Conservation (phyloP, 371 early-diverging fungal species). For the Mucor piriformis region DNA sequence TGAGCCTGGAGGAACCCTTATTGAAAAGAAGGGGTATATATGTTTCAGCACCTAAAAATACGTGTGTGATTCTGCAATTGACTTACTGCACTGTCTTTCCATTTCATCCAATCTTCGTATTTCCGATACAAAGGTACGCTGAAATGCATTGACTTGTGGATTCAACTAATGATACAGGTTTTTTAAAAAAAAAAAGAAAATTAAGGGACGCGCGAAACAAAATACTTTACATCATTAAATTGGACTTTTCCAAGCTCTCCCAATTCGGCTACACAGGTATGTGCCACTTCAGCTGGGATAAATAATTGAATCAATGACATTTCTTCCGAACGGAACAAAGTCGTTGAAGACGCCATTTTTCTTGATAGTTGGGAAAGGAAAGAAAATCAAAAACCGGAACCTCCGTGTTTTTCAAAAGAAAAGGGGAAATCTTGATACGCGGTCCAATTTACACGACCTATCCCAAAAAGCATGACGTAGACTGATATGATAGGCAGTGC, state of each 20-base stretch:
- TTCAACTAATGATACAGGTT: constrained; percentile 66
- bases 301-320: constrained; percentile 96
- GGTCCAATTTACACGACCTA: too few relatives aligned
- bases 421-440: too few relatives aligned
- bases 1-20: constrained; percentile 84
- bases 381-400: constrained; percentile 1
- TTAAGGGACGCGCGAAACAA: background rate
- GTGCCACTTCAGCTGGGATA: constrained; percentile 75
- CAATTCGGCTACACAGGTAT: constrained; percentile 86
- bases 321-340: constrained; percentile 92
- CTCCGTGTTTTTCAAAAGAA: too few relatives aligned
- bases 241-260: constrained; percentile 93
- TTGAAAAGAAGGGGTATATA: too few relatives aligned
- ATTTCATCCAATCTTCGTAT: constrained; percentile 91
- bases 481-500: too few relatives aligned
- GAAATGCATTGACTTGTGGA: constrained; percentile 92
- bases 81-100: constrained; percentile 88
- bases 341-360: constrained; percentile 48
- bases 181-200: background rate
- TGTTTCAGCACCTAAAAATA: too few relatives aligned
- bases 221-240: constrained; percentile 88
- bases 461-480: too few relatives aligned
- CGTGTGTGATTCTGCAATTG: background rate
- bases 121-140: constrained; percentile 90
- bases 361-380: background rate